A percentile compares a stretch with the other conserved stretches of the same genome.
phyloP scores from a whole-genome alignment of 1,284 basidiomycete genomes.

The Grifola frondosa region DNA sequence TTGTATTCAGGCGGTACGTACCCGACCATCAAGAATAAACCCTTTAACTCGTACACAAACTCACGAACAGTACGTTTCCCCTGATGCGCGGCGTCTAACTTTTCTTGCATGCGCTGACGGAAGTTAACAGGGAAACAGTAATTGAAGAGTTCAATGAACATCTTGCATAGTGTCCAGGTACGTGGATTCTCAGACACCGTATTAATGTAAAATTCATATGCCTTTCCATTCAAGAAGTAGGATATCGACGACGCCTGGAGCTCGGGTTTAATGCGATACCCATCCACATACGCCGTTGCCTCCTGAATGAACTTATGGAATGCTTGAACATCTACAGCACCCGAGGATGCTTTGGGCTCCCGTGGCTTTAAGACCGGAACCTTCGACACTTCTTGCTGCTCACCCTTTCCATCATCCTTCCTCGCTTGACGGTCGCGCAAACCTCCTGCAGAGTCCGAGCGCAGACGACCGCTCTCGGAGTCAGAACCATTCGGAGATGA shows the following conservation, averaged over 20 bases:
- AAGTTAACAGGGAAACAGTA: slow-evolving; percentile 42
- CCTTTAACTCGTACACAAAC: slow-evolving; percentile 11
- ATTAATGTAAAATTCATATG: slow-evolving; percentile 37
- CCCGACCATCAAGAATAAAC: slow-evolving; percentile 2
- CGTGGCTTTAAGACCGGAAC: neutral
- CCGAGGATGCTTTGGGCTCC: neutral
- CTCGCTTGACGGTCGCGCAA: neutral
- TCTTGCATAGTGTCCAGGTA: slow-evolving; percentile 17
- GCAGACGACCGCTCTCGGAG: no score
- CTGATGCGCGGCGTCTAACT: neutral
- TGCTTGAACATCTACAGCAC: neutral
- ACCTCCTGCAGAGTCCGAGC: no score
- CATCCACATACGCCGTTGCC: neutral
- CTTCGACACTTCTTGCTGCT: slow-evolving; percentile 5
- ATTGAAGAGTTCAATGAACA: slow-evolving; percentile 38
- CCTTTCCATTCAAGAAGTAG: slow-evolving; percentile 29
- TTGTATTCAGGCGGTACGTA: neutral
- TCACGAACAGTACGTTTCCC: slow-evolving; percentile 4
- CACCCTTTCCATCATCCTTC: no score
- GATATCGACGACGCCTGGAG: neutral
- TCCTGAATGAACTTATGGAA: slow-evolving; percentile 1
- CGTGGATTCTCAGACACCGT: slow-evolving; percentile 26
- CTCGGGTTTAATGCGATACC: neutral
- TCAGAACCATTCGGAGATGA: no score
- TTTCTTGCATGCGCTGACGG: slow-evolving; percentile 10